phyloP scores from a whole-genome alignment of 345 rosid genomes.

The Sonneratia caseolaris region DNA sequence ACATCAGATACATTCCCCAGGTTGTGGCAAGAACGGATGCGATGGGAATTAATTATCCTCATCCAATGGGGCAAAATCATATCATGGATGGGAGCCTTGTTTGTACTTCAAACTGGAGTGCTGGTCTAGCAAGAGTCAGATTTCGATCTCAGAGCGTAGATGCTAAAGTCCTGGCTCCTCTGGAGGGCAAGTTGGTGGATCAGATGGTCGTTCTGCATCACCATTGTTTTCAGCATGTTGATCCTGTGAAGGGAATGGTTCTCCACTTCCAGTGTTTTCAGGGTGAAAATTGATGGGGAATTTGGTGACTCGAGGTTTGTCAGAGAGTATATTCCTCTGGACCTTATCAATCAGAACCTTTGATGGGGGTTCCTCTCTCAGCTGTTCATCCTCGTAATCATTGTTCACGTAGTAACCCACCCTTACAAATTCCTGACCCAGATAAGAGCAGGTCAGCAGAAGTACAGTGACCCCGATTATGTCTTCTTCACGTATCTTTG shows the following conservation, averaged over 20 bases:
- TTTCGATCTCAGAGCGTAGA: neutral
- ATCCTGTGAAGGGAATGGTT: slow-evolving; percentile 23
- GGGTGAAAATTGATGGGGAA: slow-evolving; percentile 94
- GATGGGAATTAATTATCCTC: neutral
- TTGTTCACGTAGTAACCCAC: slow-evolving; percentile 93
- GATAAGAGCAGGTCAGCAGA: slow-evolving; percentile 72
- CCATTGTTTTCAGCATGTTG: slow-evolving; percentile 28
- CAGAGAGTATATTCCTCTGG: slow-evolving; percentile 74
- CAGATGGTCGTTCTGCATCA: slow-evolving; percentile 18
- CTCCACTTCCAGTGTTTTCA: slow-evolving; percentile 34
- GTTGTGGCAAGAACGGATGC: neutral
- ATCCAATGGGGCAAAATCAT: neutral
- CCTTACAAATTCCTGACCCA: slow-evolving; percentile 75
- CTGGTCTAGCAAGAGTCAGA: neutral
- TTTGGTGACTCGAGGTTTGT: slow-evolving; percentile 90
- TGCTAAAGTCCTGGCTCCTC: slow-evolving; percentile 27
- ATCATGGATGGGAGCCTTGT: neutral
- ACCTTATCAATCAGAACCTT: slow-evolving; percentile 68
- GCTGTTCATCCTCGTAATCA: slow-evolving; percentile 79
- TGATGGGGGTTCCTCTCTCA: slow-evolving; percentile 82
- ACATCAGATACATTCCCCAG: neutral
- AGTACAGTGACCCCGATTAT: slow-evolving; percentile 83
- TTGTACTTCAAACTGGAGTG: neutral
- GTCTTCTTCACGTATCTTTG: slow-evolving; percentile 79
- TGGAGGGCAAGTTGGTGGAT: slow-evolving; percentile 22